phyloP scores from a whole-genome alignment of 257 asterid species.

The Lithospermum erythrorhizon region DNA sequence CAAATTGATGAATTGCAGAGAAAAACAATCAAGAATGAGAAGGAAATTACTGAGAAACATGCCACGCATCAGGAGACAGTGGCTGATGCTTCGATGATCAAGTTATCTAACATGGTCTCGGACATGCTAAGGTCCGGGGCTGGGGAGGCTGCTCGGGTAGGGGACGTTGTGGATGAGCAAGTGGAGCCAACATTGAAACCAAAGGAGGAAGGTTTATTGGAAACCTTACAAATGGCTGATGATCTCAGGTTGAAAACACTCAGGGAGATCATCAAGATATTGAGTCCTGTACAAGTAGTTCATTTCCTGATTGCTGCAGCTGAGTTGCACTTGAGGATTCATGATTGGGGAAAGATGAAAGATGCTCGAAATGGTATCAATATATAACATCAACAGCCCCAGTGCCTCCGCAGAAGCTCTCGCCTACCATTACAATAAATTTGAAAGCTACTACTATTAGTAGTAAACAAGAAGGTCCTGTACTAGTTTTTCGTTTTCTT shows the following conservation, averaged over 20 bases:
- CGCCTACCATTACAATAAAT: too few relatives aligned
- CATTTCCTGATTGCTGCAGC: slow-evolving; percentile 73
- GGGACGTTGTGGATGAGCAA: slow-evolving; percentile 3
- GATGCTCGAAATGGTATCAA: slow-evolving; percentile 14
- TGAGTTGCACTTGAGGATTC: slow-evolving; percentile 56
- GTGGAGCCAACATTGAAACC: slow-evolving; percentile 17
- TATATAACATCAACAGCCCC: too few relatives aligned
- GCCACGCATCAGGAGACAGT: slow-evolving; percentile 50
- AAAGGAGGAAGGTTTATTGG: slow-evolving; percentile 34
- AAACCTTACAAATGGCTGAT: slow-evolving; percentile 38
- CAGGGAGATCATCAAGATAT: slow-evolving; percentile 19
- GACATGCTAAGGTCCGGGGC: slow-evolving; percentile 27
- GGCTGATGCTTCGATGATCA: slow-evolving; percentile 46
- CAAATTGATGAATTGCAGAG: slow-evolving; percentile 35
- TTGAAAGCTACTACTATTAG: too few relatives aligned
- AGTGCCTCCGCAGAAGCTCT: too few relatives aligned
- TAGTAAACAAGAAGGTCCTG: too few relatives aligned
- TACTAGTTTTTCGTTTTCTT: too few relatives aligned
- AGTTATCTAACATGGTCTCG: slow-evolving; percentile 27
- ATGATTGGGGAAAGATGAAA: slow-evolving; percentile 56
- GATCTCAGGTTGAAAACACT: slow-evolving; percentile 46
- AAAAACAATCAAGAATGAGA: slow-evolving; percentile 32
- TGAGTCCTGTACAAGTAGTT: slow-evolving; percentile 38
- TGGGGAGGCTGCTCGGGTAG: background rate
- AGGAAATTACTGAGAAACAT: slow-evolving; percentile 34